These are phyloP conservation scores for Samsoniella hepiali DNA, from an alignment of 2,329 filamentous ascomycete species.

Conservation along the genomic window DNA sequence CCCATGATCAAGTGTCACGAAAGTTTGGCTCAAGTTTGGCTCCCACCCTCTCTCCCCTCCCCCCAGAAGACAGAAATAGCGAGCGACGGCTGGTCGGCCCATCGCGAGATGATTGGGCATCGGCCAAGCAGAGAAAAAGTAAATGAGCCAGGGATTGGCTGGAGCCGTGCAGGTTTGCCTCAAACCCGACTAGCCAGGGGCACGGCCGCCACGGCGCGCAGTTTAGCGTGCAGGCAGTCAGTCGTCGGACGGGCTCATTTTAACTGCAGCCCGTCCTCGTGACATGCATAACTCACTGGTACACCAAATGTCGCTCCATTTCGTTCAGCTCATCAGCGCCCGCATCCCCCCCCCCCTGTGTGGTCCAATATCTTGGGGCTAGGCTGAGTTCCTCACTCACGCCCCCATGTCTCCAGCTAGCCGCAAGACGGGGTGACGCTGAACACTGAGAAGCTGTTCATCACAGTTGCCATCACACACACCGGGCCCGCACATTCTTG, in stretches of 20 bases:
- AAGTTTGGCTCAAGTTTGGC: not conserved
- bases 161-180: not conserved
- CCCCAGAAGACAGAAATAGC: not conserved
- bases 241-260: not conserved
- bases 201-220: not conserved
- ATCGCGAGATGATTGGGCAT: not conserved
- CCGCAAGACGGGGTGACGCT: no score
- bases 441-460: no score
- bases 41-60: not conserved
- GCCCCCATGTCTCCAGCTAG: constrained; percentile 1
- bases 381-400: no score
- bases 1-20: not conserved
- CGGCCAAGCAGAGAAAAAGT: not conserved
- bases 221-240: not conserved
- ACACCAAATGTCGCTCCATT: no score
- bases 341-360: no score
- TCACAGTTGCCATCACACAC: not conserved
- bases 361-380: no score
- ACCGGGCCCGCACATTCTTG: no score
- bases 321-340: no score
- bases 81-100: not conserved
- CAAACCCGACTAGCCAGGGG: constrained; percentile 4
- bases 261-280: not conserved
- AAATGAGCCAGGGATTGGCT: constrained; percentile 12
- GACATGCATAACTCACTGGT: no score